A percentile compares a stretch with the other conserved stretches of the same genome.
Evolutionary conservation across 345 rosid species (phyloP).

Genomic region (Eucalyptus erythrocorys): DNA sequence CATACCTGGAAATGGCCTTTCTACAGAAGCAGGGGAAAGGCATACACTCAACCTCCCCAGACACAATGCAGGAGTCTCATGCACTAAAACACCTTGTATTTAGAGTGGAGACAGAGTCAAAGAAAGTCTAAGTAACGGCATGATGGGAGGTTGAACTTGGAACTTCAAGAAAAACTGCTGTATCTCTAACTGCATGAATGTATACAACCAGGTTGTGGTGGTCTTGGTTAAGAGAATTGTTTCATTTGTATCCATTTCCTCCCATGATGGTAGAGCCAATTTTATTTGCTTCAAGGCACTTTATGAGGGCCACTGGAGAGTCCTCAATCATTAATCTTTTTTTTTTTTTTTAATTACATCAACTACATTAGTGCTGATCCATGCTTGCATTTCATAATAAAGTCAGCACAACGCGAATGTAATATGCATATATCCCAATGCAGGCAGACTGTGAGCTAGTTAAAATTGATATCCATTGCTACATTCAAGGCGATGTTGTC

Average conservation of each 20-base stretch:
- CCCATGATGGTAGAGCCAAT: neutral
- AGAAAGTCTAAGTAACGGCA: neutral
- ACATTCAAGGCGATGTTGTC: slow-evolving; percentile 84
- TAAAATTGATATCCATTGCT: slow-evolving; percentile 82
- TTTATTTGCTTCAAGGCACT: neutral
- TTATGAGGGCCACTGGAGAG: neutral
- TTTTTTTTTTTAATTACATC: neutral
- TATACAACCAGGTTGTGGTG: neutral
- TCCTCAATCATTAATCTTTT: neutral
- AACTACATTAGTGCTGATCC: neutral
- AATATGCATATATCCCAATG: neutral
- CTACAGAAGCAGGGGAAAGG: neutral
- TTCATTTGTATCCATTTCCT: neutral
- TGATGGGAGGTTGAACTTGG: neutral
- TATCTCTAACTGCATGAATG: neutral
- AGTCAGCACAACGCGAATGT: neutral
- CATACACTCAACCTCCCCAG: neutral
- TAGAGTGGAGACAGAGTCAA: neutral
- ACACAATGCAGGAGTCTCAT: neutral
- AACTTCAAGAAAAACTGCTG: neutral
- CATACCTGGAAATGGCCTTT: neutral
- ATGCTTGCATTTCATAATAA: neutral
- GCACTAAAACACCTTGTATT: neutral
- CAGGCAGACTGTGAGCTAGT: slow-evolving; percentile 83
- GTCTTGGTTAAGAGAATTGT: neutral